Conservation (phyloP, 257 asterid genomes). For the Solanum ossicruentum region DNA sequence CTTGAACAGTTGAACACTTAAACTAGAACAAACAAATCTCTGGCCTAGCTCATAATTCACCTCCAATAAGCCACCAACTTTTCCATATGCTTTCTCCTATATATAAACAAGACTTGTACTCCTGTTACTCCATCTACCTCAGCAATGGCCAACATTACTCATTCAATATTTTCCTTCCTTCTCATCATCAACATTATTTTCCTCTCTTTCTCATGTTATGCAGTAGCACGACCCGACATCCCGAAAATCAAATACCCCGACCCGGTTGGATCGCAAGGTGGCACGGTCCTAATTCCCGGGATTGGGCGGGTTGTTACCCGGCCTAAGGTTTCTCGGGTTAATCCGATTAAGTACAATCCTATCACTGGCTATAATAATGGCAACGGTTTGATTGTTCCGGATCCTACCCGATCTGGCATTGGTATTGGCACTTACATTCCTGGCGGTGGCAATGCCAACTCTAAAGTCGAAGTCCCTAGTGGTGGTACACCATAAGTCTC, state of each 20-base stretch:
- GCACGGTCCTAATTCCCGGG: slow-evolving; percentile 57
- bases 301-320: slow-evolving; percentile 49
- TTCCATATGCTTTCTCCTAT: neutral
- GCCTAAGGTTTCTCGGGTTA: slow-evolving; percentile 9
- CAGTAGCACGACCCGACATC: neutral
- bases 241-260: neutral
- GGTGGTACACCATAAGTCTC: slow-evolving; percentile 22
- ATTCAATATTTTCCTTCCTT: neutral
- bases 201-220: neutral
- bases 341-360: slow-evolving; percentile 46
- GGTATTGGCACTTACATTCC: neutral
- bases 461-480: slow-evolving; percentile 13
- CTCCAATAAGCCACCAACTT: neutral
- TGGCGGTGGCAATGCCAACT: slow-evolving; percentile 14
- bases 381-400: neutral
- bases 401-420: neutral
- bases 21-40: neutral
- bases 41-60: neutral
- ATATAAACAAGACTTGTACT: neutral
- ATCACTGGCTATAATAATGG: slow-evolving; percentile 46
- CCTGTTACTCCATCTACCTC: neutral
- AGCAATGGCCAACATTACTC: neutral
- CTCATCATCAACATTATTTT: neutral
- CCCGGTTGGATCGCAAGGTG: slow-evolving; percentile 20
- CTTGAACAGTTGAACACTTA: neutral